Conservation (phyloP, 2,329 filamentous ascomycete genomes). For the Rasamsonia emersonii region DNA sequence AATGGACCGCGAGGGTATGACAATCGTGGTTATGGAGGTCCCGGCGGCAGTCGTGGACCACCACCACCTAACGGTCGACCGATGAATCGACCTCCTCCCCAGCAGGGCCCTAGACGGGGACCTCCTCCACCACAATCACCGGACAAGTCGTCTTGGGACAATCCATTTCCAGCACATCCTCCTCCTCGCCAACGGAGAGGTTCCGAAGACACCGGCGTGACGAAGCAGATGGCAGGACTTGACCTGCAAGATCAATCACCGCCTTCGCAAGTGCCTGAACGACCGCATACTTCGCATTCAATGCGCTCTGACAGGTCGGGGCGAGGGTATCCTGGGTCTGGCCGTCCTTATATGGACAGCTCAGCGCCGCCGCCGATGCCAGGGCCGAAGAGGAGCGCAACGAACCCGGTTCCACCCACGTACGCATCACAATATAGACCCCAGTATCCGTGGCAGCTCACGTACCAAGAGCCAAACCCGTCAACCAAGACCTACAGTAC, state of each 20-base stretch:
- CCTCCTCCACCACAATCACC: constrained; percentile 29
- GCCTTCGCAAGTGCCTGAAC: constrained; percentile 15
- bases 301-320: constrained; percentile 26
- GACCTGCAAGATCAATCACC: constrained; percentile 23
- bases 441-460: constrained; percentile 27
- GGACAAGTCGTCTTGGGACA: constrained; percentile 36
- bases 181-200: constrained; percentile 24
- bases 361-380: constrained; percentile 20
- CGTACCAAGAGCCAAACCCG: constrained; percentile 25
- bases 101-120: constrained; percentile 18
- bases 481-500: constrained; percentile 9
- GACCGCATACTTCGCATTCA: constrained; percentile 33
- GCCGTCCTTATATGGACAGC: constrained; percentile 20
- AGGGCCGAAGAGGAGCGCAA: constrained; percentile 27
- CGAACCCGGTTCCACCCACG: constrained; percentile 22
- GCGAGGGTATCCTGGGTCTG: constrained; percentile 11
- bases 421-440: constrained; percentile 11
- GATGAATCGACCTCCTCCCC: constrained; percentile 20
- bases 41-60: constrained; percentile 7
- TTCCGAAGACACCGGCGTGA: constrained; percentile 22
- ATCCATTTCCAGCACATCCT: constrained; percentile 40
- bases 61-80: constrained; percentile 5
- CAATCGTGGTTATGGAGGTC: too few relatives aligned
- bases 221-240: constrained; percentile 34
- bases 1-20: constrained; percentile 8